Evolutionary conservation across 495 filamentous ascomycete species (phyloP).

Genomic region (Penicillium paradoxum): DNA sequence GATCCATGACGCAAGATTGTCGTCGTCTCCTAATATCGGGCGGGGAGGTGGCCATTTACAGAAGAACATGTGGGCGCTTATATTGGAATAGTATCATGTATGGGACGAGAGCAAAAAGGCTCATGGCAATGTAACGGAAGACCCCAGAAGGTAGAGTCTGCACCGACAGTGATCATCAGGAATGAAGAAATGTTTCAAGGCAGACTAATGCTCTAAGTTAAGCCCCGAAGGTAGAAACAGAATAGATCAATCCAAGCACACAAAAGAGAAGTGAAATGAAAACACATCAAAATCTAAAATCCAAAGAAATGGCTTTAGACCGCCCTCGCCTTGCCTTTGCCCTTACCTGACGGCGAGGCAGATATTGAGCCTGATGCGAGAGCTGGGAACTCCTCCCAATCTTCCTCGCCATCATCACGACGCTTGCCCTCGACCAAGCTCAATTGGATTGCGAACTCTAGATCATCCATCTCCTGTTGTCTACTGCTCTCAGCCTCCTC

Average conservation of each 20-base stretch:
- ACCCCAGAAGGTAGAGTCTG: no score
- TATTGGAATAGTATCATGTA: not conserved
- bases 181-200: no score
- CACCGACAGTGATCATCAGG: no score
- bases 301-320: constrained; percentile 18
- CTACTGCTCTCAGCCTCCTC: constrained; percentile 32
- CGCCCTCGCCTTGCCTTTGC: constrained; percentile 44
- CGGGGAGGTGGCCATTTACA: not conserved
- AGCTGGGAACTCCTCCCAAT: constrained; percentile 55
- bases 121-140: no score
- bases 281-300: no score
- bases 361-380: constrained; percentile 42
- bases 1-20: not conserved
- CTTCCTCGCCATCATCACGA: constrained; percentile 26
- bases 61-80: not conserved
- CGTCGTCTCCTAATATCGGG: not conserved
- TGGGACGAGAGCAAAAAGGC: no score
- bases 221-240: no score
- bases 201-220: no score
- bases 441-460: constrained; percentile 78
- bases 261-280: no score
- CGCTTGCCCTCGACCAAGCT: constrained; percentile 78
- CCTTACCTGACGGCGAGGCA: constrained; percentile 36
- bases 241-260: no score
- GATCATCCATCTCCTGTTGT: constrained; percentile 60